Evolutionary conservation across 305 asterid species (phyloP).

Genomic region (Striga hermonthica): DNA sequence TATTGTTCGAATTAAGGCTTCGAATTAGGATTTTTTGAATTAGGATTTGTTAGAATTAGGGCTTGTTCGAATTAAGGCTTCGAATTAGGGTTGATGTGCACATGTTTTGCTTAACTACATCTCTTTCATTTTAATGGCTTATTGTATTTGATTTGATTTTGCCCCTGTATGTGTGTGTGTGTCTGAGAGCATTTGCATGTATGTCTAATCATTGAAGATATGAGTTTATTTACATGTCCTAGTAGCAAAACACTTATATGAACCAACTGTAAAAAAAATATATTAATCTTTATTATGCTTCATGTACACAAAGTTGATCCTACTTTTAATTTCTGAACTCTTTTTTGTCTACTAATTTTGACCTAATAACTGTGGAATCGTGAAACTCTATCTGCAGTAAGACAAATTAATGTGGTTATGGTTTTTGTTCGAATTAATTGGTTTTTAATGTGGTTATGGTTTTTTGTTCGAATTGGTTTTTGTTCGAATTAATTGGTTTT

Average conservation of each 20-base stretch:
- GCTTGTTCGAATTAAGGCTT: no score
- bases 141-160: background rate
- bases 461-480: no score
- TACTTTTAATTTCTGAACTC: background rate
- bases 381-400: background rate
- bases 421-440: no score
- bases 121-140: background rate
- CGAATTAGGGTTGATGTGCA: slow-evolving; percentile 13
- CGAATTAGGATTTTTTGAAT: no score
- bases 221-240: background rate
- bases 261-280: background rate
- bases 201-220: background rate
- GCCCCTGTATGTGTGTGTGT: background rate
- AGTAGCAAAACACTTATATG: slow-evolving; percentile 4
- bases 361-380: background rate
- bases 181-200: slow-evolving; percentile 33
- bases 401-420: background rate
- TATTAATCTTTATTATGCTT: background rate
- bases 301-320: background rate
- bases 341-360: background rate
- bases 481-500: no score
- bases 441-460: no score
- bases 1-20: no score
- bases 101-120: background rate
- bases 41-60: no score